These are phyloP conservation scores for Purshia tridentata DNA, from an alignment of 306 rosid genomes.

Conservation along the genomic window DNA sequence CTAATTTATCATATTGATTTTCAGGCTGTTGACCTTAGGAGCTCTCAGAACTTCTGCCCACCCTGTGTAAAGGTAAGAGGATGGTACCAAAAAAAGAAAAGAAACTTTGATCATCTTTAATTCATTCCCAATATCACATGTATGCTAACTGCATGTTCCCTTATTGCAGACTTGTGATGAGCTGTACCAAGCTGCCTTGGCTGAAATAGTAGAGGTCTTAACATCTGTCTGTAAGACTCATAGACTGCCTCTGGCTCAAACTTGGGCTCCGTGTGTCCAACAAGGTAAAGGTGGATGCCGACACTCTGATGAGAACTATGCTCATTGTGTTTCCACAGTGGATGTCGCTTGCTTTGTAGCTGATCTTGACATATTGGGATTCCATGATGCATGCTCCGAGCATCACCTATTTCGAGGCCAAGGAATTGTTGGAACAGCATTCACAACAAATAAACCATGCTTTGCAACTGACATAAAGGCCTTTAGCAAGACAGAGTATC, in stretches of 20 bases:
- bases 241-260: slow-evolving; percentile 49
- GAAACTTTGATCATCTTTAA: neutral
- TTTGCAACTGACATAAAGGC: slow-evolving; percentile 49
- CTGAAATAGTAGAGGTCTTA: slow-evolving; percentile 50
- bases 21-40: slow-evolving; percentile 55
- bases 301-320: slow-evolving; percentile 25
- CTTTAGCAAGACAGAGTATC: slow-evolving; percentile 55
- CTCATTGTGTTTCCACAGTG: slow-evolving; percentile 45
- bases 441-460: slow-evolving; percentile 48
- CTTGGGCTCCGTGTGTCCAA: slow-evolving; percentile 62
- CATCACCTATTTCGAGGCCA: slow-evolving; percentile 53
- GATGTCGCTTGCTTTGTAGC: slow-evolving; percentile 49
- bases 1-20: slow-evolving; percentile 12
- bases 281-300: slow-evolving; percentile 41
- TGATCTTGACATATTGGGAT: slow-evolving; percentile 29
- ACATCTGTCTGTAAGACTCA: slow-evolving; percentile 51
- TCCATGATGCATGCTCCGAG: slow-evolving; percentile 53
- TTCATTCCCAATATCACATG: neutral
- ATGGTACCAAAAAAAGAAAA: neutral
- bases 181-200: slow-evolving; percentile 50
- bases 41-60: slow-evolving; percentile 39
- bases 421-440: slow-evolving; percentile 63
- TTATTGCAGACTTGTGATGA: slow-evolving; percentile 43
- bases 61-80: slow-evolving; percentile 33
- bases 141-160: neutral